phyloP scores from a whole-genome alignment of 2,329 filamentous ascomycete genomes.

The Sporothrix pallida region DNA sequence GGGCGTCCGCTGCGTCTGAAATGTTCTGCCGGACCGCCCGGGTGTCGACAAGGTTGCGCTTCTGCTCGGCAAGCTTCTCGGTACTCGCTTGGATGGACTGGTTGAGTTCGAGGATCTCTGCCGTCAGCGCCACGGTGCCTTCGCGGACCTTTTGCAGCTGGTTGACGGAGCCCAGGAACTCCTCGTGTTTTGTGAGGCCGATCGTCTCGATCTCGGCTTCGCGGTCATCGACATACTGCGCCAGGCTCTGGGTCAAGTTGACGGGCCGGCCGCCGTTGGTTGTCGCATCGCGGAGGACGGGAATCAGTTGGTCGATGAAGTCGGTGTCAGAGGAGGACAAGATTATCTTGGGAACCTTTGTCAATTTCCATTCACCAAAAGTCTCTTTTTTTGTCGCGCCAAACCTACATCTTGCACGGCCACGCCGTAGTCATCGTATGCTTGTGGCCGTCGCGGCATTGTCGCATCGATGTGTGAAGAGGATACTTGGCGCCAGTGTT shows the following conservation, averaged over 20 bases:
- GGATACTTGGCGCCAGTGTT: slow-evolving; percentile 15
- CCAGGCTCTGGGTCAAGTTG: slow-evolving; percentile 77
- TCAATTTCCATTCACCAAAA: not conserved
- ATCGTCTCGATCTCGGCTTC: slow-evolving; percentile 93
- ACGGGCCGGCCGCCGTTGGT: slow-evolving; percentile 74
- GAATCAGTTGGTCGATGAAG: slow-evolving; percentile 94
- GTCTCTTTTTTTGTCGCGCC: not conserved
- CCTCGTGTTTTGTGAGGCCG: slow-evolving; percentile 94
- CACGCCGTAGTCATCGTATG: slow-evolving; percentile 43
- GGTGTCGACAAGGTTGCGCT: slow-evolving; percentile 91
- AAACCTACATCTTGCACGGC: slow-evolving; percentile 40
- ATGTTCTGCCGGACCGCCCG: slow-evolving; percentile 93
- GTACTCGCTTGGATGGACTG: slow-evolving; percentile 95
- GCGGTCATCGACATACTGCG: slow-evolving; percentile 81
- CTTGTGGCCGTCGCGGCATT: slow-evolving; percentile 40
- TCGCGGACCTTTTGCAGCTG: slow-evolving; percentile 91
- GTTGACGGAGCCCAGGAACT: slow-evolving; percentile 92
- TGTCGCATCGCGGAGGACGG: slow-evolving; percentile 87
- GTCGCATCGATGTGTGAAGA: slow-evolving; percentile 15
- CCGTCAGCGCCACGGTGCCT: slow-evolving; percentile 84
- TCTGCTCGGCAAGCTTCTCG: slow-evolving; percentile 91
- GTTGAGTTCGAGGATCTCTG: slow-evolving; percentile 90
- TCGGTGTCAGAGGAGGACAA: slow-evolving; percentile 89
- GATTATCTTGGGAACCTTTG: slow-evolving; percentile 72
- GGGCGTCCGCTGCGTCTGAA: slow-evolving; percentile 84